phyloP scores from a whole-genome alignment of 345 rosid species.

The Bruguiera gymnorhiza region DNA sequence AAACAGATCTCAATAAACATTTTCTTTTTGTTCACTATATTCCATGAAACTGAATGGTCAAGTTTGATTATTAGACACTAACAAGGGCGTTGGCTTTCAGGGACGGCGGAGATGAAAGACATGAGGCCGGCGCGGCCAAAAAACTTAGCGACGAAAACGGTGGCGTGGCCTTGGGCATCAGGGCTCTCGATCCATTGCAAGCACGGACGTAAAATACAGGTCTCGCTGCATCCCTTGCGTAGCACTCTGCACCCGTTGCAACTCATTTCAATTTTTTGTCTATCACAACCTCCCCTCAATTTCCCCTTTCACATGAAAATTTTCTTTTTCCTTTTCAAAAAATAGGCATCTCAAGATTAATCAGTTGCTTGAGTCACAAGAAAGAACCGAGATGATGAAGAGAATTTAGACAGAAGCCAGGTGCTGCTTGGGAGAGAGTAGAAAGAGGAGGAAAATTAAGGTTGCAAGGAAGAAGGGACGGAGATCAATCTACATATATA shows the following conservation, averaged over 20 bases:
- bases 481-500: conserved; percentile 23
- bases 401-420: too few species aligned
- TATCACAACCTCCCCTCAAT: not conserved
- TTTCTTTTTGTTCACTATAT: not conserved
- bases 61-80: not conserved
- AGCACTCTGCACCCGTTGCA: conserved; percentile 98
- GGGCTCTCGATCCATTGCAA: conserved; percentile 86
- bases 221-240: conserved; percentile 95
- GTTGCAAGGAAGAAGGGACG: not conserved
- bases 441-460: not conserved
- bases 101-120: conserved; percentile 96
- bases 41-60: too few species aligned
- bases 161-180: conserved; percentile 95
- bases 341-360: not conserved
- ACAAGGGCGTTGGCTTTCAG: conserved; percentile 88
- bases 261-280: conserved; percentile 45
- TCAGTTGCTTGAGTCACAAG: conserved; percentile 28
- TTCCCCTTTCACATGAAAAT: conserved; percentile 15
- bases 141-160: conserved; percentile 94
- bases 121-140: conserved; percentile 97
- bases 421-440: not conserved
- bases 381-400: not conserved
- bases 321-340: too few species aligned
- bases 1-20: not conserved
- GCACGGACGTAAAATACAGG: conserved; percentile 82